These are phyloP conservation scores for Clonostachys chloroleuca DNA, from an alignment of 2,329 filamentous ascomycete genomes.

Conservation along the genomic window DNA sequence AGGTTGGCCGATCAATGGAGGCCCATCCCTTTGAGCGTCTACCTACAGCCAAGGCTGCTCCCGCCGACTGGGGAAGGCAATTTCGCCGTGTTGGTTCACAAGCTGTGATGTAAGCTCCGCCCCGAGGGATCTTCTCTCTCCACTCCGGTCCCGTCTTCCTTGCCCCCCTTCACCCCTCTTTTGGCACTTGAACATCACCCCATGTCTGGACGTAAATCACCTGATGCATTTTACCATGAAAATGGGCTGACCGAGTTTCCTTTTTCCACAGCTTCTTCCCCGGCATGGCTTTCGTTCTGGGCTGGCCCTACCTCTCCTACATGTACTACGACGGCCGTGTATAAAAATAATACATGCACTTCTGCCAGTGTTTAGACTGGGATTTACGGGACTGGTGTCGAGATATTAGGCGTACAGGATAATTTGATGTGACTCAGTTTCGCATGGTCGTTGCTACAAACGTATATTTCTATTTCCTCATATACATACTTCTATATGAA, in stretches of 20 bases:
- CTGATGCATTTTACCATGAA: neutral
- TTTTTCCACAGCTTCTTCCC: slow-evolving; percentile 23
- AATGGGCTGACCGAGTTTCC: neutral
- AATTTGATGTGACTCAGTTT: no score
- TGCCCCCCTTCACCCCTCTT: no score
- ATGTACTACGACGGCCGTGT: slow-evolving; percentile 7
- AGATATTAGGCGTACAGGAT: no score
- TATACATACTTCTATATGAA: no score
- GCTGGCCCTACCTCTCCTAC: slow-evolving; percentile 24
- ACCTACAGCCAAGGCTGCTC: slow-evolving; percentile 16
- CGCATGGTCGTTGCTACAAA: no score
- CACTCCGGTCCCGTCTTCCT: no score
- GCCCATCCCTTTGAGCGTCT: slow-evolving; percentile 27
- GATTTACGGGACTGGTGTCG: no score
- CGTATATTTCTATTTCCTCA: no score
- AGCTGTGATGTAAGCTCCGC: slow-evolving; percentile 16
- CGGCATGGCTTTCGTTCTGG: slow-evolving; percentile 21
- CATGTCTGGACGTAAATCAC: neutral
- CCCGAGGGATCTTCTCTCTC: no score
- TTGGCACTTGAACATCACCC: no score
- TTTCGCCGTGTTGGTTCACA: slow-evolving; percentile 21
- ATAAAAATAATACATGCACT: no score
- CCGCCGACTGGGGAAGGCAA: slow-evolving; percentile 22
- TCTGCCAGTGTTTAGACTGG: no score
- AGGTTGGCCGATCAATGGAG: slow-evolving; percentile 23